Conservation (phyloP, 1,284 basidiomycete species). For the Ceratobasidium sp. region DNA sequence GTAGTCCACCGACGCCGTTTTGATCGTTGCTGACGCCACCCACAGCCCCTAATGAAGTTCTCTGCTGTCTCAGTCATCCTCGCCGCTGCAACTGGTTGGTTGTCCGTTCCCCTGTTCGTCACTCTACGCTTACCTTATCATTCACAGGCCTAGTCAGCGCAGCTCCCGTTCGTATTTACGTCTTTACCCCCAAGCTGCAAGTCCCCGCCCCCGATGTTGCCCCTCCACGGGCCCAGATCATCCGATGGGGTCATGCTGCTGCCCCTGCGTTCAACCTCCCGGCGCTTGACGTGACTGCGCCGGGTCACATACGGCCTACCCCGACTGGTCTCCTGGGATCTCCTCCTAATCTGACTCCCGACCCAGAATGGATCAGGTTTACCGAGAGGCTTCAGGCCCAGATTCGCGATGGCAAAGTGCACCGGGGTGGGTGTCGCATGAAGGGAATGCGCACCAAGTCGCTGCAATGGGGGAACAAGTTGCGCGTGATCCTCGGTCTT, state of each 20-base stretch:
- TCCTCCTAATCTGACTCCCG: not conserved
- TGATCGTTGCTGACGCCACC: not conserved
- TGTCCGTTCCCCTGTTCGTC: slow-evolving; percentile 46
- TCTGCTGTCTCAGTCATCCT: slow-evolving; percentile 52
- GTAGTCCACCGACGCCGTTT: not conserved
- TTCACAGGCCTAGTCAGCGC: slow-evolving; percentile 54
- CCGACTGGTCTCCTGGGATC: slow-evolving; percentile 19
- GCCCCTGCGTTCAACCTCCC: slow-evolving; percentile 45
- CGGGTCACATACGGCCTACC: slow-evolving; percentile 29
- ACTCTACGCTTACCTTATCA: slow-evolving; percentile 48
- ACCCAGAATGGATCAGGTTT: slow-evolving; percentile 4
- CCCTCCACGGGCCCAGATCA: slow-evolving; percentile 6
- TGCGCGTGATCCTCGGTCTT: slow-evolving; percentile 64
- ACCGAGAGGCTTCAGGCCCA: not conserved
- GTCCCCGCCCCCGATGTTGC: slow-evolving; percentile 49
- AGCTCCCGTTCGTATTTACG: slow-evolving; percentile 56
- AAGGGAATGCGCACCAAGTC: slow-evolving; percentile 53
- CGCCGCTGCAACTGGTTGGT: slow-evolving; percentile 55
- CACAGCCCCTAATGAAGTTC: slow-evolving; percentile 43
- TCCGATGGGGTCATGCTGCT: slow-evolving; percentile 52
- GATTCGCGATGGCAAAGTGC: slow-evolving; percentile 39
- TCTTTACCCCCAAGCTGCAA: slow-evolving; percentile 53
- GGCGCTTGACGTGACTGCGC: slow-evolving; percentile 46
- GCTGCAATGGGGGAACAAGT: slow-evolving; percentile 60
- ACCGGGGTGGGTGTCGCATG: slow-evolving; percentile 34